Evolutionary conservation across 1,139 yeast genomes (phyloP), one percentile per base, ranked within the genome.

Genomic region (Kazachstania sp.): DNA sequence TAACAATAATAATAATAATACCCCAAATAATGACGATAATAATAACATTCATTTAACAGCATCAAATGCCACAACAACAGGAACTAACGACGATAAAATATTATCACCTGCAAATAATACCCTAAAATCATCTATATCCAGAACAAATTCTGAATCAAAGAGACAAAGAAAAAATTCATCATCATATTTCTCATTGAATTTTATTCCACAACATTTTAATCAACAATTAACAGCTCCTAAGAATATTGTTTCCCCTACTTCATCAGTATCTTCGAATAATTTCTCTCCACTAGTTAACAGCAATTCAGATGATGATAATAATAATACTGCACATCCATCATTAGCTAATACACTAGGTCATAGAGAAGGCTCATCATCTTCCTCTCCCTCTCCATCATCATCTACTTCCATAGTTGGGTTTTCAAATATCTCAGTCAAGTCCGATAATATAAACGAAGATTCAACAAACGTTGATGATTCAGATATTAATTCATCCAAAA

Each of bases 81-180:
- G 8, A 36, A 19, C 18, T 36, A 15, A 30, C 15, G 41, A 38
- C 6, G 30, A 30, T n/a, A 38, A 23, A n/a, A 12, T 19, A 8
- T 26, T 30, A 13, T 19, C 29, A 13, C 13, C 18, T 38, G 31
- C 34, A 23, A 13, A 20, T 26, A 20, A 13, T 30, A 26, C 39
- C 18, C 39, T 7, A 19, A 13, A 18, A 26, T 39, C 42, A 30
- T 34, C 43, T 31, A 11, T 12, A 15, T 31, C 44, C 9, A 23
- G 44, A 16, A 34, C 40, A 29, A 42, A 31, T 34, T 40, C 43
- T 13, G 19, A 13, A n/a, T 23, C 37, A 12, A 32, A 12, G 7
- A 44, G 32, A 16, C 34, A 38, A 16, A 44, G 42, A 37, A 44
- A 44, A 16, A 44, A 31, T 19, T 38, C 42, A 2, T 3, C 37